Base-by-base conservation (phyloP, 2,329 filamentous ascomycete genomes). In the Aschersonia sp. region DNA sequence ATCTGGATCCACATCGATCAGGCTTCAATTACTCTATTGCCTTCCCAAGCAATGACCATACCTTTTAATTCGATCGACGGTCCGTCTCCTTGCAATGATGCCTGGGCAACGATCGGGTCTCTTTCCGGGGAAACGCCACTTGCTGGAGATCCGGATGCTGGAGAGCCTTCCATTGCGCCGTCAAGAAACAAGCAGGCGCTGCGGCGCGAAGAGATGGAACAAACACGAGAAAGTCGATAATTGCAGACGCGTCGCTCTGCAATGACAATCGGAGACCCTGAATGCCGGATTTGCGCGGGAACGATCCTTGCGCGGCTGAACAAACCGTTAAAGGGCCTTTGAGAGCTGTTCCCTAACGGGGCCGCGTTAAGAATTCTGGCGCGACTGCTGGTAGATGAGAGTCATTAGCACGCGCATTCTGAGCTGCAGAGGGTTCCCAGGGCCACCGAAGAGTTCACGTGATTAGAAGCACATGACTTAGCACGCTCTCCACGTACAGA, bases 151-250 rank as follows among this genome's bases (percentile, higher is more conserved):
- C 70, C 77, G 56, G 76, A 79, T 54, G 65, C 74, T 56, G 70
- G 64, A 51, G 72, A 68, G 54, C 76, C 76, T 51, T 81, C 78
- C 78, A 82, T 82, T 47, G 60, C 66, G 6, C 39, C n/a, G 22
- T 22, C 22, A 22, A 22, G 22, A 43, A 35, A 30, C 31, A 5
- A 5, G 9, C 7, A 31, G 30, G 45, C 22, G 29, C 5, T 6
- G 4, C 45, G 14, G 32, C 12, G 44, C 44, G 41, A 44, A 41
- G 40, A 7, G 40, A 14, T 14, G 40, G 9, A 41, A 39, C 35
- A 9, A 9, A 12, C 35, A 4, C 35, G 40, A 41, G 7, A 14
- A 14, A n/a, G 11, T n/a, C 9, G 40, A 41, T 7, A 5, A 2
- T 5, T 41, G n/a, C 40, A 7, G 40, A 41, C 5, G 40, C 40